Evolutionary conservation across 2,329 filamentous ascomycete species (phyloP), one percentile per base, ranked within the genome.

Genomic region (Furcasterigmium furcatum): DNA sequence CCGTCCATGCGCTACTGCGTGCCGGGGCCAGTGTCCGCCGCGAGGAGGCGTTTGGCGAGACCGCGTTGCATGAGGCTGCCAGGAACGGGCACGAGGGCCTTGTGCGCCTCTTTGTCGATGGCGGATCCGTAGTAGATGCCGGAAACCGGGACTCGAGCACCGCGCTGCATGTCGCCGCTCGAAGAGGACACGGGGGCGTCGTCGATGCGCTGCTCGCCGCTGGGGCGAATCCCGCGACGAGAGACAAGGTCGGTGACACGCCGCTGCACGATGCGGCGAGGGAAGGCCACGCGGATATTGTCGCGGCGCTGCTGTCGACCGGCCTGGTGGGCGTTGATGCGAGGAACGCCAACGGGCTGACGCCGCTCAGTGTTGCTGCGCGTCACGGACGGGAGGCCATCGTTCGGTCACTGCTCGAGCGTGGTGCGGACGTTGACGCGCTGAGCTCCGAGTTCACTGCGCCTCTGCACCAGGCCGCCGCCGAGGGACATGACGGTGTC

Each of bases 401-500:
- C 14, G 53, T 52, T 16, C 22, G 49, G 22, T 45, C 46, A 39
- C 41, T 55, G 29, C 46, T 55, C 5, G 51, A 55, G 21, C 50
- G 46, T 20, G 53, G 52, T 2, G 53, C 53, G 16, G 49, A 52
- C 10, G 43, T 53, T 9, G 53, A 55, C 5, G 40, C 45, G 5
- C 14, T 46, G 39, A 48, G 48, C 29, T 49, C 34, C 6, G 50
- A 52, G 27, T 52, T 49, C n/a, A 51, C 48, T 29, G 46, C 50
- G 20, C 50, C 50, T 2, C 34, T 55, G 3, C 52, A 54, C 39
- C 53, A 53, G 32, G 51, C 53, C 4, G 53, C 53, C 2, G 47
- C 52, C 13, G 47, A 48, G 20, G 53, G 53, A 9, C 49, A 50
- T 21, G 45, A 53, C 1, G 52, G 50, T 2, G 45, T 54, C 1